These are phyloP conservation scores for Geotrichum bryndzae DNA, from an alignment of 1,139 yeast genomes.

Conservation along the genomic window DNA sequence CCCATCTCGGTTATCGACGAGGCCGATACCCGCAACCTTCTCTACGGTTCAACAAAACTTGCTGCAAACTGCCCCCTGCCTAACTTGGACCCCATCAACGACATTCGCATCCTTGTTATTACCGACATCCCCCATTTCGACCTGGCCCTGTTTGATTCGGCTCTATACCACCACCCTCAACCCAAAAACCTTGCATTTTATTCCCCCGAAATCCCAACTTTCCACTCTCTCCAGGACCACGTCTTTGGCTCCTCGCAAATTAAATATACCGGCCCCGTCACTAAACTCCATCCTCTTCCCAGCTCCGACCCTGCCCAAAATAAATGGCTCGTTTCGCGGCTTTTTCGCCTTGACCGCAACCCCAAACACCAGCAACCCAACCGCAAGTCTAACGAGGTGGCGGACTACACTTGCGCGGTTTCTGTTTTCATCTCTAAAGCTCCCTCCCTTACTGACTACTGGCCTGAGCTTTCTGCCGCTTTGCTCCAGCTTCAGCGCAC, in stretches of 20 bases:
- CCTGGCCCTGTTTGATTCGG: slow-evolving; percentile 24
- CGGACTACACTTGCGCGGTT: slow-evolving; percentile 21
- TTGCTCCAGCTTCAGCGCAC: slow-evolving; percentile 25
- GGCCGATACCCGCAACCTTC: slow-evolving; percentile 27
- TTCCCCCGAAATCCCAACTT: slow-evolving; percentile 13
- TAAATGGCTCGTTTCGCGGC: slow-evolving; percentile 12
- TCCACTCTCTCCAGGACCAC: slow-evolving; percentile 6
- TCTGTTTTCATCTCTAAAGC: slow-evolving; percentile 24
- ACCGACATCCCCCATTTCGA: slow-evolving; percentile 24
- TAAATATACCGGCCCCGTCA: slow-evolving; percentile 12
- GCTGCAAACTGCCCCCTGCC: neutral
- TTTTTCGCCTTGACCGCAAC: slow-evolving; percentile 4
- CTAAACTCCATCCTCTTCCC: slow-evolving; percentile 16
- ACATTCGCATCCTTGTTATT: slow-evolving; percentile 27
- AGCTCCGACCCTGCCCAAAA: neutral
- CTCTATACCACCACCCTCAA: neutral
- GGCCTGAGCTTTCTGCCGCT: slow-evolving; percentile 29
- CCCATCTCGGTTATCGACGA: slow-evolving; percentile 27
- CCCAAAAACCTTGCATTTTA: neutral
- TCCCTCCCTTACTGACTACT: slow-evolving; percentile 25
- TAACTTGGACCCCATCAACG: slow-evolving; percentile 19
- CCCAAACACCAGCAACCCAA: neutral
- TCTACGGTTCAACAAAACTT: slow-evolving; percentile 25
- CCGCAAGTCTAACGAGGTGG: neutral
- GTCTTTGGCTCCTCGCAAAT: slow-evolving; percentile 15